Conservation (phyloP, 1,284 basidiomycete genomes). For the Inonotus hispidus region DNA sequence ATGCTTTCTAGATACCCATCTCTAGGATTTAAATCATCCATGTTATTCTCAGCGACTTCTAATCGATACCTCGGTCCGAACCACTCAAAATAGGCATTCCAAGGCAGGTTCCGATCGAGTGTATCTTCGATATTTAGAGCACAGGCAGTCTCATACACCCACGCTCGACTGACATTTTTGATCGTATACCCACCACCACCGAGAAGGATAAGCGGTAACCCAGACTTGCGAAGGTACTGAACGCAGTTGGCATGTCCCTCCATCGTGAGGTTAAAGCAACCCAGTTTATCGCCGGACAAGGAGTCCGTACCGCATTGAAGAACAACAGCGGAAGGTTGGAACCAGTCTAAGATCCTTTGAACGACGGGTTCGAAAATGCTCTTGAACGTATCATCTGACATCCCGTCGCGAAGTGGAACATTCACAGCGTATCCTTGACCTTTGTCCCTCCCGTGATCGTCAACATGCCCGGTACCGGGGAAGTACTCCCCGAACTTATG, state of each 20-base stretch:
- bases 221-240: constrained; percentile 78
- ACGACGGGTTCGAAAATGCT: constrained; percentile 89
- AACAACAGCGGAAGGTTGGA: constrained; percentile 83
- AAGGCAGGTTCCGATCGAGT: constrained; percentile 82
- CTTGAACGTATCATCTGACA: constrained; percentile 79
- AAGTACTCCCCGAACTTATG: constrained; percentile 98
- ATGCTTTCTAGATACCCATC: constrained; percentile 81
- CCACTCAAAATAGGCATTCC: constrained; percentile 97
- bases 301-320: constrained; percentile 97
- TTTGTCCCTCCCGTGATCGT: constrained; percentile 81
- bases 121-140: constrained; percentile 78
- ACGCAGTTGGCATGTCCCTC: constrained; percentile 92
- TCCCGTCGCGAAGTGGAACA: constrained; percentile 90
- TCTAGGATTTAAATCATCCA: constrained; percentile 89
- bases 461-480: constrained; percentile 86
- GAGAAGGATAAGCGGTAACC: constrained; percentile 86
- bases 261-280: constrained; percentile 96
- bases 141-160: constrained; percentile 97
- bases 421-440: constrained; percentile 93
- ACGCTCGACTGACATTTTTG: constrained; percentile 91
- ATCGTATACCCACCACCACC: constrained; percentile 97
- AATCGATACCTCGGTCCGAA: constrained; percentile 95
- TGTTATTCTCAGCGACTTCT: constrained; percentile 87
- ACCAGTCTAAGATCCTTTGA: constrained; percentile 86
- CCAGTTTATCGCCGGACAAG: constrained; percentile 91